Evolutionary conservation across 768 basidiomycete species (phyloP).

Genomic region (Pleurotus salmoneostramineus): DNA sequence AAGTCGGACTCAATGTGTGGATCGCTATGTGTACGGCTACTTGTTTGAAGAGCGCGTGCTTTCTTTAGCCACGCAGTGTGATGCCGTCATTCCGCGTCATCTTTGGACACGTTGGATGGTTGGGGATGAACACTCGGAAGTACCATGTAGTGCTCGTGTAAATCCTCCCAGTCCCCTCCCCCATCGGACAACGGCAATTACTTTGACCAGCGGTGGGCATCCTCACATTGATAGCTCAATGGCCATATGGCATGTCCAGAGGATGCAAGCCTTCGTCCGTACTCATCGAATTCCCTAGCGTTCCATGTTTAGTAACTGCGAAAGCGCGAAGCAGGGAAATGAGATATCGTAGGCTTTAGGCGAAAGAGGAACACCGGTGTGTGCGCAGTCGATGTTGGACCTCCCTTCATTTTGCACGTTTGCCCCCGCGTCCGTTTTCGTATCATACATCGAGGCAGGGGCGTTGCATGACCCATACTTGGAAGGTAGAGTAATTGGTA

Average conservation of each 20-base stretch:
- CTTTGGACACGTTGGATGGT: no score
- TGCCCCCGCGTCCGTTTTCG: neutral
- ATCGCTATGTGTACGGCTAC: no score
- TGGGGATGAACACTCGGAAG: neutral
- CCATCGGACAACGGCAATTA: neutral
- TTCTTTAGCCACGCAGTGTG: no score
- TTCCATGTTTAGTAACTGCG: neutral
- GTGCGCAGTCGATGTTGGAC: neutral
- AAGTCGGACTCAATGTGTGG: no score
- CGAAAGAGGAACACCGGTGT: neutral
- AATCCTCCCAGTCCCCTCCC: neutral
- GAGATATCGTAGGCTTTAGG: constrained; percentile 1
- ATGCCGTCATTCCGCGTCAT: no score
- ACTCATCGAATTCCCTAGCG: neutral
- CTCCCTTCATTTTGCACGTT: neutral
- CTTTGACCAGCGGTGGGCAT: neutral
- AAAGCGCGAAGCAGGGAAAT: neutral
- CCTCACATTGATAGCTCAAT: neutral
- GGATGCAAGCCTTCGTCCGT: neutral
- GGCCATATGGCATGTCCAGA: neutral
- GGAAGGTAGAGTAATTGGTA: no score
- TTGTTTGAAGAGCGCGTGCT: no score
- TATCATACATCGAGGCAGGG: no score
- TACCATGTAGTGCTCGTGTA: neutral
- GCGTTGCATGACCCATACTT: no score